phyloP scores from a whole-genome alignment of 164 flowering plant genomes.

The Piper longum region DNA sequence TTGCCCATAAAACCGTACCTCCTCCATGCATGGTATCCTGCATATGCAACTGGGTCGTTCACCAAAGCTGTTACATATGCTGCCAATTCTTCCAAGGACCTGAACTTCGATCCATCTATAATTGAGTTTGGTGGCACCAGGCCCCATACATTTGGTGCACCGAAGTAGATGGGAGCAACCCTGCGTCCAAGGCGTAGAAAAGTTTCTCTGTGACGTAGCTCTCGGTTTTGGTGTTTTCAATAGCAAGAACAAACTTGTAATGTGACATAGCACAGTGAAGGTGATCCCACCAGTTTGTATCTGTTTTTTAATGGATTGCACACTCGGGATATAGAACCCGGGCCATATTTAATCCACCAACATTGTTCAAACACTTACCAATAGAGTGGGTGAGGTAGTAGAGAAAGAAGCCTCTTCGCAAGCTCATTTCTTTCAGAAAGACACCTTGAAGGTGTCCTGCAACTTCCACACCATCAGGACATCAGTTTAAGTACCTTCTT shows the following conservation, averaged over 20 bases:
- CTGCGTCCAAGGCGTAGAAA: constrained; percentile 92
- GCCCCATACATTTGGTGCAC: constrained; percentile 86
- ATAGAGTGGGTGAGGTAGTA: constrained; percentile 89
- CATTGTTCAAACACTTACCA: constrained; percentile 95
- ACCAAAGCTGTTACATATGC: constrained; percentile 67
- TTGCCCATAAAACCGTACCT: constrained; percentile 76
- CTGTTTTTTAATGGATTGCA: constrained; percentile 21
- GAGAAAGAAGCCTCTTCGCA: constrained; percentile 47
- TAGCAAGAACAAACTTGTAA: no score
- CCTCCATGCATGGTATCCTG: constrained; percentile 97
- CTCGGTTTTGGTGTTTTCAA: constrained; percentile 55
- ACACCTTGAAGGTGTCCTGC: constrained; percentile 79
- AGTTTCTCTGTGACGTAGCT: constrained; percentile 97
- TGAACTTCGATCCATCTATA: constrained; percentile 71
- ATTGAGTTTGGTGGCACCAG: constrained; percentile 91
- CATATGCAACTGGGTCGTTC: constrained; percentile 77
- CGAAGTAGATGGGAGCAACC: constrained; percentile 87
- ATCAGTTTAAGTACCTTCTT: no score
- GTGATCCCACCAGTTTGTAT: constrained; percentile 81
- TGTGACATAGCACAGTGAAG: no score
- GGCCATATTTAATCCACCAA: constrained; percentile 77
- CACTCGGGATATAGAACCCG: constrained; percentile 72
- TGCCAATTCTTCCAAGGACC: constrained; percentile 64
- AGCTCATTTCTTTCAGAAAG: constrained; percentile 60
- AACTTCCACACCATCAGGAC: not conserved